Evolutionary conservation across 2,329 filamentous ascomycete species (phyloP).

Genomic region (Fusarium foetens): DNA sequence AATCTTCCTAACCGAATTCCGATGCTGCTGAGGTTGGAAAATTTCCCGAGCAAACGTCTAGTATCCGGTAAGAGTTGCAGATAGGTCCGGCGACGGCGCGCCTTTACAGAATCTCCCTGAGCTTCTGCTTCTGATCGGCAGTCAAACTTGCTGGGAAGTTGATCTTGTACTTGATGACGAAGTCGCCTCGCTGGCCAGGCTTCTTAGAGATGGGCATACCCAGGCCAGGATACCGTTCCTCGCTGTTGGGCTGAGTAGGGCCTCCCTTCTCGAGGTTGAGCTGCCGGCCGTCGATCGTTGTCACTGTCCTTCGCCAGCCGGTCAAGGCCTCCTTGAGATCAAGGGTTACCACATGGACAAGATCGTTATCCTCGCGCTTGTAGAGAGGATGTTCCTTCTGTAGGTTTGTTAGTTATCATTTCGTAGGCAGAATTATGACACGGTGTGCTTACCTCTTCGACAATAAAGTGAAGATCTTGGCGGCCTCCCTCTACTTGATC

Average conservation of each 20-base stretch:
- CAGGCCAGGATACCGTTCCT: constrained; percentile 82
- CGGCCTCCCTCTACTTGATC: constrained; percentile 96
- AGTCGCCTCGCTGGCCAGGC: constrained; percentile 83
- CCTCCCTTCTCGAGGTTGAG: constrained; percentile 82
- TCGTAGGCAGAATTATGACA: background rate
- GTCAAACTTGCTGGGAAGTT: constrained; percentile 88
- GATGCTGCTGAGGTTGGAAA: background rate
- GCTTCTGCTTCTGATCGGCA: constrained; percentile 77
- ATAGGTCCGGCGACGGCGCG: background rate
- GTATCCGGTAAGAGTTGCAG: constrained; percentile 3
- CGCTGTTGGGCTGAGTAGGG: constrained; percentile 85
- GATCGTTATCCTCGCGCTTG: constrained; percentile 87
- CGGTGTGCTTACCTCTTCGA: constrained; percentile 79
- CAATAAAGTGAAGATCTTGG: constrained; percentile 94
- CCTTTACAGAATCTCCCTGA: constrained; percentile 79
- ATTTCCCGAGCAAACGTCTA: background rate
- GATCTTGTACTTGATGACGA: constrained; percentile 90
- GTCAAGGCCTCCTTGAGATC: constrained; percentile 93
- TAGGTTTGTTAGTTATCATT: constrained; percentile 53
- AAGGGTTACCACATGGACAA: constrained; percentile 81
- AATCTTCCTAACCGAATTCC: background rate
- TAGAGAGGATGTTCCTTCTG: constrained; percentile 90
- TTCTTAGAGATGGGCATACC: constrained; percentile 97
- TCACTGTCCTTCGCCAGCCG: constrained; percentile 91
- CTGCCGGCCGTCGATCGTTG: constrained; percentile 92